Percentiles rank a stretch among this genome's conserved stretches.
Conservation (phyloP, 2,329 filamentous ascomycete genomes). For the Phialophora macrospora region DNA sequence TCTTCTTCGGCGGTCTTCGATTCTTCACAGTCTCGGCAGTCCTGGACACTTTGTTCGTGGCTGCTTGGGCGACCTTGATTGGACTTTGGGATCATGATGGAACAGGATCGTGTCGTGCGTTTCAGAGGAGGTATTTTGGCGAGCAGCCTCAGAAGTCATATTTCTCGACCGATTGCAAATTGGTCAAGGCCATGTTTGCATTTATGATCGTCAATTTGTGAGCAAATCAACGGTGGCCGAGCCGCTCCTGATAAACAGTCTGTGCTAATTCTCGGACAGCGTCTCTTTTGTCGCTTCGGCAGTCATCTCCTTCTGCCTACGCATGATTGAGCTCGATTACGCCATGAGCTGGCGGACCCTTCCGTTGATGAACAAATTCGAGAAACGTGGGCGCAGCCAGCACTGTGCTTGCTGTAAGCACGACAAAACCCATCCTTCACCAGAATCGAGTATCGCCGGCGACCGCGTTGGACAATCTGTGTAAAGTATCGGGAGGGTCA, state of each 20-base stretch:
- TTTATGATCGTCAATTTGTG: conserved; percentile 34
- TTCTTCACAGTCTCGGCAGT: conserved; percentile 28
- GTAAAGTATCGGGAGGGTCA: not conserved
- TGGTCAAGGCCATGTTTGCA: conserved; percentile 36
- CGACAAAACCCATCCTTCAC: conserved; percentile 27
- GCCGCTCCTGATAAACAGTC: not conserved
- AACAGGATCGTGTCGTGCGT: conserved; percentile 26
- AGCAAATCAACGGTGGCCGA: not conserved
- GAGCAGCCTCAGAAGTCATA: conserved; percentile 10
- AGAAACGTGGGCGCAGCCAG: conserved; percentile 9
- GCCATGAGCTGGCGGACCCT: conserved; percentile 25
- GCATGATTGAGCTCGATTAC: conserved; percentile 31
- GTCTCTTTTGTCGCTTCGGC: conserved; percentile 23
- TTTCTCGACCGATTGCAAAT: conserved; percentile 29
- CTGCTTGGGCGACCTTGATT: conserved; percentile 28
- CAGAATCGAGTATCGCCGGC: conserved; percentile 16
- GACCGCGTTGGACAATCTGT: conserved; percentile 13
- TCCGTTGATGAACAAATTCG: conserved; percentile 20
- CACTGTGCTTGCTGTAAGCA: conserved; percentile 33
- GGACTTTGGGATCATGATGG: conserved; percentile 30
- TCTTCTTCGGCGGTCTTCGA: conserved; percentile 30
- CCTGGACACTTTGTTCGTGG: conserved; percentile 27
- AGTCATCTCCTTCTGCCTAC: conserved; percentile 25
- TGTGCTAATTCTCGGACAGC: conserved; percentile 10
- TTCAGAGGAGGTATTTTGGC: conserved; percentile 28